Evolutionary conservation across 495 filamentous ascomycete genomes (phyloP), one percentile per base, ranked within the genome.

Genomic region (Penicillium angulare): DNA sequence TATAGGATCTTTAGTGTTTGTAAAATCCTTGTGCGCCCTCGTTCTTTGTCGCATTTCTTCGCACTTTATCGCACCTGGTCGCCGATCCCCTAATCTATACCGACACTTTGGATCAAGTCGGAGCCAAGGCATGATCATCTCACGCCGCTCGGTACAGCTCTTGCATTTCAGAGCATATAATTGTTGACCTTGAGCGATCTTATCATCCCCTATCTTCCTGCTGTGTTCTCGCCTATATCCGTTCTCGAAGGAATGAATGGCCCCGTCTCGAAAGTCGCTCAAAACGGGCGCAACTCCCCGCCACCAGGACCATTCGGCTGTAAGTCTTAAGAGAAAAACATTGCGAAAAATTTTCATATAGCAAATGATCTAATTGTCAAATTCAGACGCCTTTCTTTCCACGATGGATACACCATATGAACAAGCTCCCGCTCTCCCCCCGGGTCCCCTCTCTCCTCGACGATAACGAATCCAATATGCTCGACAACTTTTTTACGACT

Each of bases 401-500:
- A 61, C 60, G 23, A 73, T 77, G 55, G 75, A 79, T 32, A 79
- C 76, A 42, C 75, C 80, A 22, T 79, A 77, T 50, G 74, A 80
- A 41, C 76, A 76, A 55, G 74, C 79, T 49, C 80, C 83, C 23
- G 75, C 76, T 29, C 79, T 78, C 34, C 77, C 83, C 16, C 77
- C 79, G 3, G 83, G 83, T 8, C 77, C 77, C n/a, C 21, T 77
- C 83, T 27, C 70, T 86, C 40, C 76, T 86, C 51, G 77, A 81
- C 49, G 78, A 83, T 56, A 76, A 76, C 47, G 83, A 87, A 59
- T 78, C 74, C 31, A 80, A 75, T 50, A 75, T 83, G 65, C 71
- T 86, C n/a, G 75, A 78, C 23, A 76, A 68, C 52, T 87, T 86
- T 66, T 84, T 86, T 61, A 80, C 78, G 42, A 80, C 75, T 16